Evolutionary conservation across 495 filamentous ascomycete species (phyloP), one percentile per base, ranked within the genome.

Genomic region (Penicillium parvum): DNA sequence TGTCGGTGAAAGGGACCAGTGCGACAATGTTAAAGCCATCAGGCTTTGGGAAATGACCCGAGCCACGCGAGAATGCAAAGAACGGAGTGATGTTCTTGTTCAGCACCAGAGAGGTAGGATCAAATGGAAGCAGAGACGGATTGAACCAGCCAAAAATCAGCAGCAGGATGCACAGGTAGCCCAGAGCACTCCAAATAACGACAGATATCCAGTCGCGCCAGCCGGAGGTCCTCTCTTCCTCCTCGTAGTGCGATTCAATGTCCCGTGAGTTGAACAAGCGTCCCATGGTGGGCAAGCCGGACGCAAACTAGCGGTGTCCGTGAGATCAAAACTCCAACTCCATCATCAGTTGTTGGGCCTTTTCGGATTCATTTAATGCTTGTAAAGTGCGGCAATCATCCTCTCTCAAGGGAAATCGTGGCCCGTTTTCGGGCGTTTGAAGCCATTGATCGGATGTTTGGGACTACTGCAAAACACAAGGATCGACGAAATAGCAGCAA

Each of bases 1-100:
- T 59, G 32, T 68, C 49, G 35, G 63, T 67, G 49, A 75, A 76
- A 21, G 75, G 75, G 16, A 79, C 66, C 32, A 78, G 45, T 12
- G 66, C 76, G 34, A 76, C 61, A 28, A 78, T 59, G 20, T 67
- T 66, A 17, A 77, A 53, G 3, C 57, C 64, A 7, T 47, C 37
- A 3, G 73, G 72, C 43, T 76, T 77, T 21, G 61, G 45, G 40
- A 64, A 69, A 40, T 55, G 48, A 3, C 45, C 55, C 7, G 52
- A 52, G 4, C 50, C 52, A 2, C 48, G 53, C 20, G 63, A 66
- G 32, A 60, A 66, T 8, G 63, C 63, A 40, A 50, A 60, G 38
- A 63, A 65, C 4, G 61, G 63, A 9, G 56, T 53, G 1, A 52
- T 41, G 7, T 51, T 30, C 23, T 50, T 58, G 14, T 50, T 57